phyloP scores from a whole-genome alignment of 2,329 filamentous ascomycete genomes.

The Neospermospora avenae region DNA sequence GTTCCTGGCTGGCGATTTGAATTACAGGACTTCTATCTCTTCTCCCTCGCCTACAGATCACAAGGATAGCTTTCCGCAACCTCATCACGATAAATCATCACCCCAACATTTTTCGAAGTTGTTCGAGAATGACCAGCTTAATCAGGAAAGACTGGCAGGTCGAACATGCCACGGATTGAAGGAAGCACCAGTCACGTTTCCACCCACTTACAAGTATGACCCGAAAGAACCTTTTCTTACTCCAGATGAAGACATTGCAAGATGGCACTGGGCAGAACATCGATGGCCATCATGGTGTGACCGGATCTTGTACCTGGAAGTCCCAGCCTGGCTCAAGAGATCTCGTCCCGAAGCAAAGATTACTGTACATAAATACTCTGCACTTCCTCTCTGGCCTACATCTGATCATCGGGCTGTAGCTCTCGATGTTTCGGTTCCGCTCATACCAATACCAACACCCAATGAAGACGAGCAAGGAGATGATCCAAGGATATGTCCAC shows the following conservation, averaged over 20 bases:
- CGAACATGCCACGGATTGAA: slow-evolving; percentile 73
- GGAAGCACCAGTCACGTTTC: slow-evolving; percentile 74
- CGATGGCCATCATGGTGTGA: slow-evolving; percentile 95
- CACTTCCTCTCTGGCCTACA: slow-evolving; percentile 73
- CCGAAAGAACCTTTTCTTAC: slow-evolving; percentile 43
- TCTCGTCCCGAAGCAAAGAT: slow-evolving; percentile 44
- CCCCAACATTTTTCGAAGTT: slow-evolving; percentile 63
- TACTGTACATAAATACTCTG: slow-evolving; percentile 61
- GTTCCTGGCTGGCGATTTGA: slow-evolving; percentile 88
- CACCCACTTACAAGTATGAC: slow-evolving; percentile 91
- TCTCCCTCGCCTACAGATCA: slow-evolving; percentile 57
- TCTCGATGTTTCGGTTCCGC: slow-evolving; percentile 64
- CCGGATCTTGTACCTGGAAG: slow-evolving; percentile 74
- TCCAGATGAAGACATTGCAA: slow-evolving; percentile 39
- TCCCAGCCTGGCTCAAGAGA: slow-evolving; percentile 49
- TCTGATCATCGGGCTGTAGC: slow-evolving; percentile 88
- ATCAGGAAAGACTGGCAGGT: slow-evolving; percentile 63
- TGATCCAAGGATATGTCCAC: slow-evolving; percentile 44
- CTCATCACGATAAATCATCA: slow-evolving; percentile 48
- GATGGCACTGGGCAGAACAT: slow-evolving; percentile 74
- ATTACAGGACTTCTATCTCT: slow-evolving; percentile 79
- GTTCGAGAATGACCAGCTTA: slow-evolving; percentile 75
- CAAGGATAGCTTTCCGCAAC: slow-evolving; percentile 58
- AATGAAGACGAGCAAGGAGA: slow-evolving; percentile 31
- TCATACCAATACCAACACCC: slow-evolving; percentile 41